phyloP scores from a whole-genome alignment of 2,329 filamentous ascomycete genomes.

The Aureobasidium subglaciale region DNA sequence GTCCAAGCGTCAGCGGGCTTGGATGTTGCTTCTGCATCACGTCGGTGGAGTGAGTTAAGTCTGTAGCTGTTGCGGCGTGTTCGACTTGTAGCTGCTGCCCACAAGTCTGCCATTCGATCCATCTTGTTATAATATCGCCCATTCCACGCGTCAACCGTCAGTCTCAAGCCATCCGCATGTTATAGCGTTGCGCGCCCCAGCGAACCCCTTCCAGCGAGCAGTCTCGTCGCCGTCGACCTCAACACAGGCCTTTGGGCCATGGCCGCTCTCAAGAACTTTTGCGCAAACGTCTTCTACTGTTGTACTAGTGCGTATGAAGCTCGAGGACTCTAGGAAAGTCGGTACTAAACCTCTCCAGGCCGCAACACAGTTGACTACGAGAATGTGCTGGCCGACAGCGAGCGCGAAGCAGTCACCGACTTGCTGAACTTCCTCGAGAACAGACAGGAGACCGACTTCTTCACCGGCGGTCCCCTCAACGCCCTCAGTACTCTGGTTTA shows the following conservation, averaged over 20 bases:
- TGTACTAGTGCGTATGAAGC: conserved; percentile 28
- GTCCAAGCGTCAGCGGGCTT: neutral
- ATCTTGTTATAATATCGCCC: conserved; percentile 3
- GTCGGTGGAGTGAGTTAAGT: too few relatives aligned
- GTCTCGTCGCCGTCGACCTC: neutral
- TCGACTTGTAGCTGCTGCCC: neutral
- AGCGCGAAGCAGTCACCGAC: conserved; percentile 94
- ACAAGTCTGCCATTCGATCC: neutral
- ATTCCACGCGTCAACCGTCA: neutral
- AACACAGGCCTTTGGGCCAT: conserved; percentile 14
- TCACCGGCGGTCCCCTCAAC: conserved; percentile 87
- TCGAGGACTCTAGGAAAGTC: neutral
- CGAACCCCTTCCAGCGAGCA: neutral
- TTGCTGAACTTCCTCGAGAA: conserved; percentile 94
- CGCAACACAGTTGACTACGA: conserved; percentile 41
- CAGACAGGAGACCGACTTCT: conserved; percentile 95
- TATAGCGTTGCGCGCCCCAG: conserved; percentile 1
- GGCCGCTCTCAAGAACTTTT: conserved; percentile 26
- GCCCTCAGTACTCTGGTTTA: conserved; percentile 94
- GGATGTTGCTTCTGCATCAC: neutral
- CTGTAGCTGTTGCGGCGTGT: neutral
- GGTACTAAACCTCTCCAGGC: conserved; percentile 23
- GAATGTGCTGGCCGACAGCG: conserved; percentile 71
- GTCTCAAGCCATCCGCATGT: conserved; percentile 1
- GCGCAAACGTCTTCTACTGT: conserved; percentile 27